A percentile compares a stretch with the other conserved stretches of the same genome.
Evolutionary conservation across 768 basidiomycete species (phyloP).

Genomic region (Atractiella rhizophila): DNA sequence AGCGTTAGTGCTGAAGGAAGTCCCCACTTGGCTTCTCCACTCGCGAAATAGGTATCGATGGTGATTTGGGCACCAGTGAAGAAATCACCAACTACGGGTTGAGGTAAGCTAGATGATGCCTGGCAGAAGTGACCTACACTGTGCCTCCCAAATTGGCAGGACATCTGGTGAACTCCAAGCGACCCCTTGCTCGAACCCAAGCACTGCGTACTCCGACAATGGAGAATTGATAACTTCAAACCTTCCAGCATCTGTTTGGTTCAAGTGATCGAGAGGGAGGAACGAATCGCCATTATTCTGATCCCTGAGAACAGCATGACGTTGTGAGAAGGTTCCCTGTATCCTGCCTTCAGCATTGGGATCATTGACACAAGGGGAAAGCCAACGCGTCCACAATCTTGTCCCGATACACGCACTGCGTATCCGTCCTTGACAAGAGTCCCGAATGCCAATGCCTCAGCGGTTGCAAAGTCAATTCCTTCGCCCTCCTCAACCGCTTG

Average conservation of each 20-base stretch:
- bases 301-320: slow-evolving; percentile 76
- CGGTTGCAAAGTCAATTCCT: slow-evolving; percentile 73
- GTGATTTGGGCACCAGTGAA: too few relatives aligned
- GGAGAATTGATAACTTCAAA: too few relatives aligned
- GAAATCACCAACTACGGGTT: too few relatives aligned
- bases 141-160: slow-evolving; percentile 76
- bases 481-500: slow-evolving; percentile 22
- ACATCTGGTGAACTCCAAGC: slow-evolving; percentile 67
- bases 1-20: slow-evolving; percentile 70
- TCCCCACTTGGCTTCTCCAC: slow-evolving; percentile 75
- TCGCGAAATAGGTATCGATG: slow-evolving; percentile 67
- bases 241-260: too few relatives aligned
- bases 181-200: slow-evolving; percentile 57
- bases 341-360: too few relatives aligned
- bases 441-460: slow-evolving; percentile 73
- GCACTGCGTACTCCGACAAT: slow-evolving; percentile 12
- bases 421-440: slow-evolving; percentile 55
- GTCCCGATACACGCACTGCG: slow-evolving; percentile 70
- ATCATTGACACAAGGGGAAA: too few relatives aligned
- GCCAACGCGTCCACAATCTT: slow-evolving; percentile 74
- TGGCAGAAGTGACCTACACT: slow-evolving; percentile 24
- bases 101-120: too few relatives aligned
- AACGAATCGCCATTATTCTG: slow-evolving; percentile 53
- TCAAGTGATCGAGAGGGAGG: slow-evolving; percentile 59
- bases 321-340: slow-evolving; percentile 16